Evolutionary conservation across 1,284 basidiomycete genomes (phyloP).

Genomic region (Coniophora puteana): DNA sequence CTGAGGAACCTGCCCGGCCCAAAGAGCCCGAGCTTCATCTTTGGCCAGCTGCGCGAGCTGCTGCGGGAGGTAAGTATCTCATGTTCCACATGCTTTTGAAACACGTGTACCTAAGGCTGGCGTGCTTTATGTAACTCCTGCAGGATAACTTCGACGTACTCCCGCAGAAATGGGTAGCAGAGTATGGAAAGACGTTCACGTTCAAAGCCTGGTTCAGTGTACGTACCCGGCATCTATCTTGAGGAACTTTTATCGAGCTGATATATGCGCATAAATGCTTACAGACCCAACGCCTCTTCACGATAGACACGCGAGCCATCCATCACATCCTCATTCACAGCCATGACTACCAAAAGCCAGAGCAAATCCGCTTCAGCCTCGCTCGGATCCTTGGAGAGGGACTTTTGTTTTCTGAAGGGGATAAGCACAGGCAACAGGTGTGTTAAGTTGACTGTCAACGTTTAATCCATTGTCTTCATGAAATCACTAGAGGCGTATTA

Average conservation of each 20-base stretch:
- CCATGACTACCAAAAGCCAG: conserved; percentile 30
- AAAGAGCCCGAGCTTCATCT: conserved; percentile 43
- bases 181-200: conserved; percentile 51
- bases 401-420: conserved; percentile 36
- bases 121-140: conserved; percentile 44
- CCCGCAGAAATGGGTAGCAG: conserved; percentile 47
- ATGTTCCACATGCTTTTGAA: too few relatives aligned
- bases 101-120: neutral
- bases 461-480: conserved; percentile 7
- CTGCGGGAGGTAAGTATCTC: conserved; percentile 30
- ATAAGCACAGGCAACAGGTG: conserved; percentile 23
- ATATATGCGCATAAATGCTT: too few relatives aligned
- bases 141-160: conserved; percentile 42
- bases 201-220: conserved; percentile 47
- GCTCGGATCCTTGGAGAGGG: conserved; percentile 29
- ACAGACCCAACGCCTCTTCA: conserved; percentile 25
- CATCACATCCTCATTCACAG: conserved; percentile 34
- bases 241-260: too few relatives aligned
- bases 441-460: neutral
- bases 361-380: conserved; percentile 16
- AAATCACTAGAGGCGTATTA: conserved; percentile 26
- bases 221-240: conserved; percentile 19
- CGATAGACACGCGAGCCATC: conserved; percentile 32
- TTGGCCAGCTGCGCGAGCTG: conserved; percentile 49
- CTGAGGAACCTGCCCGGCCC: conserved; percentile 49